Evolutionary conservation across 2,329 filamentous ascomycete genomes (phyloP), one percentile per base, ranked within the genome.

Genomic region (Diatrype stigma): DNA sequence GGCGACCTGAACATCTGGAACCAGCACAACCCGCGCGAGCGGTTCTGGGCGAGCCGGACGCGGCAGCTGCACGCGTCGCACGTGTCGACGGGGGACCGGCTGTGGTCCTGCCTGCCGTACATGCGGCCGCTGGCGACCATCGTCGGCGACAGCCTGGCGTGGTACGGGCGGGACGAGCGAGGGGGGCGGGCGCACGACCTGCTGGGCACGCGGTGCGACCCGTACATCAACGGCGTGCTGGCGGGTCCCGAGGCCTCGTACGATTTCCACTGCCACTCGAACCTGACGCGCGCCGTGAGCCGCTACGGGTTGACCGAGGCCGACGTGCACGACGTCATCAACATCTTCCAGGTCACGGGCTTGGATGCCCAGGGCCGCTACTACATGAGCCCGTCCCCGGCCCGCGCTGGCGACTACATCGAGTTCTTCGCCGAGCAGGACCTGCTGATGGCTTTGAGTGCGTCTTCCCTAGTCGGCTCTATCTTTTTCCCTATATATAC

Each of bases 1-100:
- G 87, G 89, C 49, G 90, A 94, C 61, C 72, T 94, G 17, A 95
- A 95, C 67, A 79, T 94, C 60, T 95, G 88, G 87, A 89, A 87
- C 60, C 75, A 78, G 5, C 72, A 84, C 56, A 91, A 94, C 67
- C 86, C 89, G 0, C 81, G 88, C 14, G 90, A 95, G 66, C 78
- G 84, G 40, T 90, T 95, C 73, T 95, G 89, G 90, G 89, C 90
- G 1, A 77, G 82, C 1, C 80, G 90, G 35, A 94, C 89, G 12
- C 79, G 85, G 51, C 89, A 95, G 66, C 78, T 95, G 17, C 87
- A 95, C 60, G 81, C 85, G 14, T 85, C 85, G 2, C 90, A 95
- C 65, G 80, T 95, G 42, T 79, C 77, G 0, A 82, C 82, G 0
- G 78, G 84, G 47, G 88, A 94, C 70, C 77, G 89, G 1, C 73